Percentiles rank a stretch among this genome's conserved stretches.
Evolutionary conservation across 176 grass and related monocot genomes (phyloP).

Genomic region (Triticum monococcum): DNA sequence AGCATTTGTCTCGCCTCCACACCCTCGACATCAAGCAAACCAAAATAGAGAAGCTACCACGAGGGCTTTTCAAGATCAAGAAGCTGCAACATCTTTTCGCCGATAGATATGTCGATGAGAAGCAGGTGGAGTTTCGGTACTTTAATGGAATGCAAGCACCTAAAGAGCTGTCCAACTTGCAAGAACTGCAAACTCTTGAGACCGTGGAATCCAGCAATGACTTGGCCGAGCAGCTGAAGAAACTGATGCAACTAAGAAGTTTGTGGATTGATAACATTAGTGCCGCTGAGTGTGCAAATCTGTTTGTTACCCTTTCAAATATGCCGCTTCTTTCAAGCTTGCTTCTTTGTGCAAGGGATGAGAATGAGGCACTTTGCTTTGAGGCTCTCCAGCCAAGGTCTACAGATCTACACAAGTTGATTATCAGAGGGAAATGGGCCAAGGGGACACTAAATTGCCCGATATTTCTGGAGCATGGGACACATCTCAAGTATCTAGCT

Average conservation of each 20-base stretch:
- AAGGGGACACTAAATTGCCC: not conserved
- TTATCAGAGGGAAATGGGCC: constrained; percentile 18
- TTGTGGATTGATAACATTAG: constrained; percentile 16
- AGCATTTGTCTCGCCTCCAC: constrained; percentile 28
- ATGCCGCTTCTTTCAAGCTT: constrained; percentile 10
- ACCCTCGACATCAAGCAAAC: constrained; percentile 43
- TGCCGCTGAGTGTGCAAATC: not conserved
- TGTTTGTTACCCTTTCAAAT: not conserved
- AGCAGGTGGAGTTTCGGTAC: constrained; percentile 23
- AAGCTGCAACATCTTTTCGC: constrained; percentile 25
- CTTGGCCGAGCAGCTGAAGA: constrained; percentile 30
- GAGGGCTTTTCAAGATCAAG: constrained; percentile 24
- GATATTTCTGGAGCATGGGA: not conserved
- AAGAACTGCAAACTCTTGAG: constrained; percentile 42
- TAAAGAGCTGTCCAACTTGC: constrained; percentile 10
- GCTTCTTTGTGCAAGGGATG: constrained; percentile 21
- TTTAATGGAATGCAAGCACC: constrained; percentile 32
- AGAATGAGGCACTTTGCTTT: not conserved
- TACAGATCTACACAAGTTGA: not conserved
- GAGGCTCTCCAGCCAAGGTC: not conserved
- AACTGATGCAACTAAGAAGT: constrained; percentile 24
- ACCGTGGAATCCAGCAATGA: constrained; percentile 25
- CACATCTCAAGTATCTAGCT: constrained; percentile 18
- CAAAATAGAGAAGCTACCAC: constrained; percentile 37
- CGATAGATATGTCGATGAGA: constrained; percentile 26